These are phyloP conservation scores for Aspergillus ustus DNA, from an alignment of 2,329 filamentous ascomycete species.

Conservation along the genomic window DNA sequence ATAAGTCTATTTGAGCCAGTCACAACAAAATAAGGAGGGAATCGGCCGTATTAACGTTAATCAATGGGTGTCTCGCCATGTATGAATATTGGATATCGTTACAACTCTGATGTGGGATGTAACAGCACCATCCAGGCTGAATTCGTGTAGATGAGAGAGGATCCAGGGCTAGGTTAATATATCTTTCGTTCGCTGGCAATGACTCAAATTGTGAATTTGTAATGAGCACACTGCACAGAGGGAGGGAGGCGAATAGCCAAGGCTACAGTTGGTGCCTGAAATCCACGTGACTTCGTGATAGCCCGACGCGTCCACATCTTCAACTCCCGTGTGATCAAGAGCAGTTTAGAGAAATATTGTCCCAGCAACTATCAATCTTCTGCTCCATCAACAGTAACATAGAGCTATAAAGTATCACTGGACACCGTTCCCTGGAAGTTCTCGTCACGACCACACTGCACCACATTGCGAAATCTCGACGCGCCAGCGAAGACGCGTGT, in stretches of 20 bases:
- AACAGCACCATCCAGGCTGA: slow-evolving; percentile 7
- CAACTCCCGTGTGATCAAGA: slow-evolving; percentile 6
- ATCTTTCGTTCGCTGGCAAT: slow-evolving; percentile 3
- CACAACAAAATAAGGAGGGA: background rate
- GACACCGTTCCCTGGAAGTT: background rate
- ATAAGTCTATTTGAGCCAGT: slow-evolving; percentile 1
- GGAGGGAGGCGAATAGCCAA: background rate
- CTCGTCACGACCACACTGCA: slow-evolving; percentile 2
- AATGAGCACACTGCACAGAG: too few relatives aligned
- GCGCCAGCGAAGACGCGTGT: slow-evolving; percentile 24
- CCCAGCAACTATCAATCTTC: slow-evolving; percentile 25
- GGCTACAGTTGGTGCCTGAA: slow-evolving; percentile 17
- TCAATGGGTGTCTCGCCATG: background rate
- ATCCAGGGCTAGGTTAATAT: background rate
- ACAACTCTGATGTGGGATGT: slow-evolving; percentile 12
- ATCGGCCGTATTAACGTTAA: background rate
- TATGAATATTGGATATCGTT: slow-evolving; percentile 19
- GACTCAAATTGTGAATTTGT: background rate
- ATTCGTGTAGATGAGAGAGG: background rate
- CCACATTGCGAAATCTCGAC: background rate
- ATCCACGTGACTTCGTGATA: slow-evolving; percentile 44
- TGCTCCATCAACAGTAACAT: background rate
- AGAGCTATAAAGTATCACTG: background rate
- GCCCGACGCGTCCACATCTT: slow-evolving; percentile 36
- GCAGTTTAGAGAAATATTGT: slow-evolving; percentile 21